A percentile compares a stretch with the other conserved stretches of the same genome.
Conservation (phyloP, 257 asterid species). For the Fraxinus quadrangulata region DNA sequence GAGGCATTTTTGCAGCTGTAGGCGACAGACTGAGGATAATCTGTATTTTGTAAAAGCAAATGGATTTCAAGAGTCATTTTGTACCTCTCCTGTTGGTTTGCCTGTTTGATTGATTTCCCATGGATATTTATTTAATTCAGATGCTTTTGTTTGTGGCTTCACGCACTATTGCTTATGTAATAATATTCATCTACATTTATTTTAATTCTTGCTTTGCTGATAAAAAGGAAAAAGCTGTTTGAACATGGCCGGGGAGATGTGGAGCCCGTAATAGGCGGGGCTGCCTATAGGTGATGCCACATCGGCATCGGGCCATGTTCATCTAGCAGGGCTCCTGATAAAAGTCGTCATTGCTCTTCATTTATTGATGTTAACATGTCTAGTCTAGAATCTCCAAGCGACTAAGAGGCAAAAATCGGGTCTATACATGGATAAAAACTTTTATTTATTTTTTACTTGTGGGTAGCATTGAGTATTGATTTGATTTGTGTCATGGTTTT, state of each 20-base stretch:
- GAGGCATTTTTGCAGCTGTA: constrained; percentile 58
- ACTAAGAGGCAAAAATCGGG: too few species aligned
- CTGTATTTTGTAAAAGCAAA: constrained; percentile 36
- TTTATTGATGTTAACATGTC: too few species aligned
- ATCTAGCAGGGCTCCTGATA: too few species aligned
- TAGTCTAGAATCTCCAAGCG: too few species aligned
- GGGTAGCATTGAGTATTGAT: neutral
- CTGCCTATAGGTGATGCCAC: too few species aligned
- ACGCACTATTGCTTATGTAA: neutral
- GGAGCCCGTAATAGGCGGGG: too few species aligned
- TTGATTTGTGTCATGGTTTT: too few species aligned
- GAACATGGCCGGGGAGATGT: too few species aligned
- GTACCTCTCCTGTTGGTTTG: neutral
- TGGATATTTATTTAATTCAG: neutral
- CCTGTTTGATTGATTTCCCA: neutral
- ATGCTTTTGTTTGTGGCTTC: neutral
- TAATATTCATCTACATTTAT: neutral
- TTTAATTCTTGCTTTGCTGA: neutral
- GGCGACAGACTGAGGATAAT: constrained; percentile 45
- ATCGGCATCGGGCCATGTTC: too few species aligned
- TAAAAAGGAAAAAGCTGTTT: too few species aligned
- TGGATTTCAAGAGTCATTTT: constrained; percentile 9
- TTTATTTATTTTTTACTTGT: neutral
- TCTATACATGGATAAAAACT: too few species aligned
- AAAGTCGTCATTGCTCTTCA: too few species aligned